phyloP scores from a whole-genome alignment of 148 eudicot species.

The Silene uniflora region DNA sequence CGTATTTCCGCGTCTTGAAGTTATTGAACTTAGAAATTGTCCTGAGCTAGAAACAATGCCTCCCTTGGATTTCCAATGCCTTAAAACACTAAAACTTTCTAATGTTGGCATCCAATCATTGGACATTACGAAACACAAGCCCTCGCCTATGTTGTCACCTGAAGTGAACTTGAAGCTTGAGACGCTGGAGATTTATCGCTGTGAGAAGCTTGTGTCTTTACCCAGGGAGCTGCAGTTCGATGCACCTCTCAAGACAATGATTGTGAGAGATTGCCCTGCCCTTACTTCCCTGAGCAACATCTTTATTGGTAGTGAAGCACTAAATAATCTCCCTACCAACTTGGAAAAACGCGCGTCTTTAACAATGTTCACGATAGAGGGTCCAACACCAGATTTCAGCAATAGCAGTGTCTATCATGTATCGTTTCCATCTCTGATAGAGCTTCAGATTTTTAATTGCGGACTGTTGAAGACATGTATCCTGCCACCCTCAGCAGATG shows the following conservation, averaged over 20 bases:
- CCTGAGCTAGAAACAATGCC: constrained; percentile 1
- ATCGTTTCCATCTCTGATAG: too few relatives aligned
- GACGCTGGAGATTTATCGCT: not conserved
- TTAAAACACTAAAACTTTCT: not conserved
- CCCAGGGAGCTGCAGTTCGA: constrained; percentile 1
- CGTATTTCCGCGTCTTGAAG: constrained; percentile 12
- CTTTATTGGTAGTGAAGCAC: too few relatives aligned
- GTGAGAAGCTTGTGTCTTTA: not conserved
- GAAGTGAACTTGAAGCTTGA: not conserved
- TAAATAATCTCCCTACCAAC: too few relatives aligned
- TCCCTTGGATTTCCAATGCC: not conserved
- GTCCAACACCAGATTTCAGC: too few relatives aligned
- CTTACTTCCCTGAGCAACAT: too few relatives aligned
- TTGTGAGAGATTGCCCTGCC: not conserved
- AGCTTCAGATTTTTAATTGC: too few relatives aligned
- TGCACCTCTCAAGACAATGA: not conserved
- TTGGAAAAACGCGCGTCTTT: too few relatives aligned
- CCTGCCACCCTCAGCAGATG: too few relatives aligned
- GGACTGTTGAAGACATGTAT: too few relatives aligned
- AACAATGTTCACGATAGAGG: too few relatives aligned
- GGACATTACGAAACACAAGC: not conserved
- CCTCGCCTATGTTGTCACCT: not conserved
- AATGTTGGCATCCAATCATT: not conserved
- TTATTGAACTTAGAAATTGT: not conserved
- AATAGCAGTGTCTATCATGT: too few relatives aligned